Percentiles rank a stretch among this genome's conserved stretches.
These are phyloP conservation scores for Paratinospora sagittata DNA, from an alignment of 164 flowering plant genomes.

Conservation along the genomic window DNA sequence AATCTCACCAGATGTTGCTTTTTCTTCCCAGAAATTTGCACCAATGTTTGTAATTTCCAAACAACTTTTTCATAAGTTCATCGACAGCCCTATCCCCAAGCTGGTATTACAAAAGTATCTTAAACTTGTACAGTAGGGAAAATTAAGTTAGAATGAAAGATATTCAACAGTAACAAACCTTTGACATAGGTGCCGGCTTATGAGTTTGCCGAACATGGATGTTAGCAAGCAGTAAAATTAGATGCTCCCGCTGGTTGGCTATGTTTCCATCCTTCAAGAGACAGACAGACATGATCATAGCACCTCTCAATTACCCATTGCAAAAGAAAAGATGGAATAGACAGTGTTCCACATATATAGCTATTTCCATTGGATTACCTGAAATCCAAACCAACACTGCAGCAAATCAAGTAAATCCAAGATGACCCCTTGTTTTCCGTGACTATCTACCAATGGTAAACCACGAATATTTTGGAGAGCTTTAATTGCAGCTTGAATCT, in stretches of 20 bases:
- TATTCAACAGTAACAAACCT: constrained; percentile 37
- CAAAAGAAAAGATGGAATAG: not conserved
- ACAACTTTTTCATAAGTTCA: constrained; percentile 71
- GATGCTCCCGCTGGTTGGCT: constrained; percentile 92
- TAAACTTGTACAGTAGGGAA: constrained; percentile 8
- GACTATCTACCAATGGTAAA: constrained; percentile 44
- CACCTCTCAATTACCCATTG: not conserved
- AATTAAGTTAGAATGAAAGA: not conserved
- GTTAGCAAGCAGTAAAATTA: constrained; percentile 83
- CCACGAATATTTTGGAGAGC: constrained; percentile 63
- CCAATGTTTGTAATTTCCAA: constrained; percentile 85
- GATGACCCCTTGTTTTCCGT: constrained; percentile 27
- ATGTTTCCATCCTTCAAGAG: constrained; percentile 69
- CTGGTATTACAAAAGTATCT: constrained; percentile 30
- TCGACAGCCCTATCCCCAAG: constrained; percentile 61
- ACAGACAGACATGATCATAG: not conserved
- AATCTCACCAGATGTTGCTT: constrained; percentile 63
- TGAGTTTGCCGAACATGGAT: constrained; percentile 46
- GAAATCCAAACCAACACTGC: constrained; percentile 72
- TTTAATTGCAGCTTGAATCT: constrained; percentile 74
- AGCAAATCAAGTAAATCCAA: constrained; percentile 80
- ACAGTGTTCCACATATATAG: not conserved
- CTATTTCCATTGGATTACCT: constrained; percentile 36
- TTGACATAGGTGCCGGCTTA: constrained; percentile 33
- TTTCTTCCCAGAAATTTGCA: constrained; percentile 78